Percentiles rank a stretch among this genome's conserved stretches.
These are phyloP conservation scores for Musa beccarii DNA, from an alignment of 176 grass and related monocot genomes.

Conservation along the genomic window DNA sequence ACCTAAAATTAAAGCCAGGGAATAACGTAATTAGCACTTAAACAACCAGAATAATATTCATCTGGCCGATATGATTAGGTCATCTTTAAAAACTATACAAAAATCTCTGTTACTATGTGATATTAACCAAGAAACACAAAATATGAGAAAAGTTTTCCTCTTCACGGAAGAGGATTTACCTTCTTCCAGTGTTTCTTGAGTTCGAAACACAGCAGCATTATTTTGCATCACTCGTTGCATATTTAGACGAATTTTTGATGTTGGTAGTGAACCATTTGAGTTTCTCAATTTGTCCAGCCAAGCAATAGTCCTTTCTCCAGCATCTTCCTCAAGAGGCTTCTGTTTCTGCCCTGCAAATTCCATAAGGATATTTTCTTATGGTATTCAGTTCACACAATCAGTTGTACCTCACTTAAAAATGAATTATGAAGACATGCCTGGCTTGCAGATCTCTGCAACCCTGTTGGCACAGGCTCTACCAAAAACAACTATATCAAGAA, in stretches of 20 bases:
- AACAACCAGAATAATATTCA: no score
- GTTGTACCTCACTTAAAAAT: background rate
- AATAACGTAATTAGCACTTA: background rate
- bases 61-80: no score
- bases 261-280: conserved; percentile 51
- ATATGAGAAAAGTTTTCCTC: background rate
- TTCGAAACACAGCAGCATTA: conserved; percentile 75
- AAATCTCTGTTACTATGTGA: no score
- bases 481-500: conserved; percentile 79
- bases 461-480: conserved; percentile 78
- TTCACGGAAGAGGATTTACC: conserved; percentile 20
- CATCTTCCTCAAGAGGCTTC: conserved; percentile 45
- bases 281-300: conserved; percentile 64
- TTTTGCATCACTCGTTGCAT: conserved; percentile 79
- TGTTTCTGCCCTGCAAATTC: conserved; percentile 38
- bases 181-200: conserved; percentile 62
- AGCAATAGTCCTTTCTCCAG: conserved; percentile 53
- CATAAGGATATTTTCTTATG: background rate
- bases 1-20: conserved; percentile 30
- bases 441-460: conserved; percentile 58
- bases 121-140: no score
- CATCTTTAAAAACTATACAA: no score
- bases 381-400: background rate
- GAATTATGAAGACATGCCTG: conserved; percentile 32
- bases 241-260: conserved; percentile 62